Percentiles rank a stretch among this genome's conserved stretches.
Evolutionary conservation across 1,139 yeast species (phyloP).

Genomic region (Diutina rugosa): DNA sequence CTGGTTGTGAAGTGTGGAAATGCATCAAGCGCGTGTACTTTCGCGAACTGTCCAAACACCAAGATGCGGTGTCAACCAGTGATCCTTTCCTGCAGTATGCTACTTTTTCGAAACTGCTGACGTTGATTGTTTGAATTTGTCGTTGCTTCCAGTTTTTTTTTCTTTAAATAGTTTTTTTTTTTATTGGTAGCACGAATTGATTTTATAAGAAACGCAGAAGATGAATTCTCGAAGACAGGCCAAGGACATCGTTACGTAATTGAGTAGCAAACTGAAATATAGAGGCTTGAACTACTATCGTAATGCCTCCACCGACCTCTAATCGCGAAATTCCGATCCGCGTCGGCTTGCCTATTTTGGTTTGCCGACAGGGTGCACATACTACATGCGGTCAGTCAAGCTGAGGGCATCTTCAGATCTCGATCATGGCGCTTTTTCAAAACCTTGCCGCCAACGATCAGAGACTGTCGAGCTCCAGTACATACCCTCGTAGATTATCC

Average conservation of each 20-base stretch:
- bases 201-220: too few species aligned
- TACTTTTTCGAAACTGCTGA: neutral
- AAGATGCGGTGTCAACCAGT: neutral
- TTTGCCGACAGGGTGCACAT: neutral
- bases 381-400: neutral
- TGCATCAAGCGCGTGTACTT: slow-evolving; percentile 1
- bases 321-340: neutral
- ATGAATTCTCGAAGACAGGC: too few species aligned
- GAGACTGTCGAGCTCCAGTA: neutral
- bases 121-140: neutral
- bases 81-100: neutral
- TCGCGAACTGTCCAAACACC: neutral
- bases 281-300: neutral
- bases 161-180: neutral
- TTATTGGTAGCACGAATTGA: neutral
- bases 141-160: neutral
- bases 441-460: too few species aligned
- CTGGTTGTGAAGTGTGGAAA: slow-evolving; percentile 1
- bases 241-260: too few species aligned
- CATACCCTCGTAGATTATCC: neutral
- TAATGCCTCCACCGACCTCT: neutral
- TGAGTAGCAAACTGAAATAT: too few species aligned
- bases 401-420: neutral
- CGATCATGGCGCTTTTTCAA: too few species aligned
- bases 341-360: neutral